A percentile compares a stretch with the other conserved stretches of the same genome.
These are phyloP conservation scores for Chaetomidium leptoderma DNA, from an alignment of 495 filamentous ascomycete species.

Conservation along the genomic window DNA sequence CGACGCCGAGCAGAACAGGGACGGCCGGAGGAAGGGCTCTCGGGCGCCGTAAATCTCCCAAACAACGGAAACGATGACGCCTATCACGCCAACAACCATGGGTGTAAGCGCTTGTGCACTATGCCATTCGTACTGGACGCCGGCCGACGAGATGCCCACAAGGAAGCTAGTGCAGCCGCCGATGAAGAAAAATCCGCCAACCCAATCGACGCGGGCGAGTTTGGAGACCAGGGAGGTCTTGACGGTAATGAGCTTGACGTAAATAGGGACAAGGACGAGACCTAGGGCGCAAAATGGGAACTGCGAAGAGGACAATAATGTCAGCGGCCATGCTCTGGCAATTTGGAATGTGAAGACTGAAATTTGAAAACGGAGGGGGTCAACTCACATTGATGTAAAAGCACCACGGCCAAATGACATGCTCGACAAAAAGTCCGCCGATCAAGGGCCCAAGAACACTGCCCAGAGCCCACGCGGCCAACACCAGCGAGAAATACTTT, in stretches of 20 bases:
- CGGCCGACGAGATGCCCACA: slow-evolving; percentile 56
- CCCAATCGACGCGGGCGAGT: slow-evolving; percentile 37
- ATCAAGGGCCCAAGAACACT: slow-evolving; percentile 69
- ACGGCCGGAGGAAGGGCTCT: slow-evolving; percentile 52
- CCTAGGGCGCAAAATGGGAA: slow-evolving; percentile 38
- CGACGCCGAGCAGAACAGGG: slow-evolving; percentile 41
- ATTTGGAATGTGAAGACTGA: too few species aligned
- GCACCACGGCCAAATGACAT: slow-evolving; percentile 41
- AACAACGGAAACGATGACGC: slow-evolving; percentile 28
- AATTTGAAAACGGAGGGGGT: too few species aligned
- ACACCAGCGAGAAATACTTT: slow-evolving; percentile 39
- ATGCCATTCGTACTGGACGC: slow-evolving; percentile 49
- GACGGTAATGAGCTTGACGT: slow-evolving; percentile 33
- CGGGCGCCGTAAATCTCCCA: slow-evolving; percentile 42
- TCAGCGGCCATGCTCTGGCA: too few species aligned
- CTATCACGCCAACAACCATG: slow-evolving; percentile 40
- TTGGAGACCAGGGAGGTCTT: slow-evolving; percentile 32
- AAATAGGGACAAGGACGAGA: slow-evolving; percentile 33
- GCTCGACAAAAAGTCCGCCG: slow-evolving; percentile 66
- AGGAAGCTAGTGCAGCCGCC: slow-evolving; percentile 47
- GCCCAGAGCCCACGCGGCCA: slow-evolving; percentile 64
- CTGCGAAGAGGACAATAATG: slow-evolving; percentile 10
- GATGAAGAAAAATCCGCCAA: slow-evolving; percentile 45
- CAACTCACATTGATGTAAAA: slow-evolving; percentile 38
- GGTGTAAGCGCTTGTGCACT: slow-evolving; percentile 46